phyloP scores from a whole-genome alignment of 2,329 filamentous ascomycete species.

The Claviceps sp. region DNA sequence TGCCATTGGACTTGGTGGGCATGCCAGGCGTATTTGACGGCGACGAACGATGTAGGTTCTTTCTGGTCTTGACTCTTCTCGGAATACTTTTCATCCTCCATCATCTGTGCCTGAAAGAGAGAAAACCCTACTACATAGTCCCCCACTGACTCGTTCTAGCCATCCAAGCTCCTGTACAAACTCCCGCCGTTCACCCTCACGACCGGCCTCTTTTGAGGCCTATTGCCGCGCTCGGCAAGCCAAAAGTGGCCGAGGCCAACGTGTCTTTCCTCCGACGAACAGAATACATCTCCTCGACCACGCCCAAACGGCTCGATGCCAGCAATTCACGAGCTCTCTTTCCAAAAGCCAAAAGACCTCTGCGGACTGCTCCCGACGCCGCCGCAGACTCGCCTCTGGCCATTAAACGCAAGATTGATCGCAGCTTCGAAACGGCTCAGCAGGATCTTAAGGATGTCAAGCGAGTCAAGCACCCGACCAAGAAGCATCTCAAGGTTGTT shows the following conservation, averaged over 20 bases:
- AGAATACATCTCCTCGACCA: constrained; percentile 71
- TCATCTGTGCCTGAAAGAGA: too few species aligned
- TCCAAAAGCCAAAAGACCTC: constrained; percentile 18
- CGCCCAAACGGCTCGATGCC: constrained; percentile 34
- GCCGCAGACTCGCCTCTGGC: constrained; percentile 49
- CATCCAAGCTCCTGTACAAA: constrained; percentile 64
- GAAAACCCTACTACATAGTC: too few species aligned
- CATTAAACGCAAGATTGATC: constrained; percentile 56
- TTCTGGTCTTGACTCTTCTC: not conserved
- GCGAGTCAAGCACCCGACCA: constrained; percentile 44
- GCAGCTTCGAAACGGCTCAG: constrained; percentile 43
- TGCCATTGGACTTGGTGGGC: constrained; percentile 91
- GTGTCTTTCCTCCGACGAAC: constrained; percentile 92
- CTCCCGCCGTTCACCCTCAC: constrained; percentile 62
- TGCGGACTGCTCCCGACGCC: constrained; percentile 40
- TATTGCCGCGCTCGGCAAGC: constrained; percentile 73
- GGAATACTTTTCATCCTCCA: too few species aligned
- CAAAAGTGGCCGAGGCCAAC: constrained; percentile 58
- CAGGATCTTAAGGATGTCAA: constrained; percentile 39
- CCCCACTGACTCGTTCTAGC: constrained; percentile 33
- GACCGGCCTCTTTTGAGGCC: constrained; percentile 76
- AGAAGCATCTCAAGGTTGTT: constrained; percentile 42
- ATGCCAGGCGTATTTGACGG: constrained; percentile 92
- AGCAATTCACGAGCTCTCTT: constrained; percentile 28
- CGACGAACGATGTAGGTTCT: constrained; percentile 68